Evolutionary conservation across 305 asterid species (phyloP).

Genomic region (Solanum hybrid): DNA sequence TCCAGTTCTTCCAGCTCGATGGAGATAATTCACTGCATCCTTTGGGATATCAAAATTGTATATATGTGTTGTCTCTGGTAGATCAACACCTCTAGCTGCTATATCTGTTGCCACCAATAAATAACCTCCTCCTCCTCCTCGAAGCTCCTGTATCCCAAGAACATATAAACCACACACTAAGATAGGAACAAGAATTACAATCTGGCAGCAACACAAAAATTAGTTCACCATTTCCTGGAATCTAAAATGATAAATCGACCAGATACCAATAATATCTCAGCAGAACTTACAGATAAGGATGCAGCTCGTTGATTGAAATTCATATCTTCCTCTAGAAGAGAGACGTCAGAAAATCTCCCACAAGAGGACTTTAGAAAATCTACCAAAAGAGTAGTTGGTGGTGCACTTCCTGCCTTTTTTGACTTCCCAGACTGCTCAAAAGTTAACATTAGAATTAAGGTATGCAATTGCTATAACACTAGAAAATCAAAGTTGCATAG

Average conservation of each 20-base stretch:
- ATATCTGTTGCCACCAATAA: slow-evolving; percentile 81
- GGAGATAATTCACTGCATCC: slow-evolving; percentile 78
- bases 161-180: slow-evolving; percentile 7
- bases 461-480: background rate
- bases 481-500: background rate
- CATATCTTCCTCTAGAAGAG: slow-evolving; percentile 73
- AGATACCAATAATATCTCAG: background rate
- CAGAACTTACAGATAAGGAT: slow-evolving; percentile 46
- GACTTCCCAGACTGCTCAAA: slow-evolving; percentile 78
- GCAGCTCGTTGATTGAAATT: slow-evolving; percentile 79
- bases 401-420: slow-evolving; percentile 66
- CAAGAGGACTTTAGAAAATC: slow-evolving; percentile 42
- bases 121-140: slow-evolving; percentile 55
- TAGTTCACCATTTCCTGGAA: background rate
- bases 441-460: background rate
- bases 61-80: slow-evolving; percentile 81
- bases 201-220: background rate
- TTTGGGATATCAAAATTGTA: slow-evolving; percentile 86
- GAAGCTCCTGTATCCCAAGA: slow-evolving; percentile 45
- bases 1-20: slow-evolving; percentile 91
- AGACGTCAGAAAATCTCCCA: slow-evolving; percentile 35
- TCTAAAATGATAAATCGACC: background rate
- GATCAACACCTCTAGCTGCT: slow-evolving; percentile 91
- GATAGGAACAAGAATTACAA: background rate
- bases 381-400: slow-evolving; percentile 47